phyloP scores from a whole-genome alignment of 805 yeast genomes.

The Priceomyces medius region DNA sequence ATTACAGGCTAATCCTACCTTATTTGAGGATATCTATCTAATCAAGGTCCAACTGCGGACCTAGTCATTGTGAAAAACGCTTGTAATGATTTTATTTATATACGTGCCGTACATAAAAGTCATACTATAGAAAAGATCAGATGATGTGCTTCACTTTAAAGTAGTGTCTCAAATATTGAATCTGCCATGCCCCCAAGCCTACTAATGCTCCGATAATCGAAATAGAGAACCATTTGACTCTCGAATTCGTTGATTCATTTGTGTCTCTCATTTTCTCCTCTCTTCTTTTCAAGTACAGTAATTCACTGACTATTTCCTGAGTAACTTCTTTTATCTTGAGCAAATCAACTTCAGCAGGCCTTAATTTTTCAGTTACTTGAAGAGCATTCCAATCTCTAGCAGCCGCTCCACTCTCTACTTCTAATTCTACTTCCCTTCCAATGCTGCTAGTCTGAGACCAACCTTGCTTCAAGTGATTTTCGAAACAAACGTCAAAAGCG shows the following conservation, averaged over 20 bases:
- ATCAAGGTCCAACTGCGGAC: not conserved
- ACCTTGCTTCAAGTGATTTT: conserved; percentile 49
- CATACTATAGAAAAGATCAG: conserved; percentile 18
- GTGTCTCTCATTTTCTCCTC: conserved; percentile 95
- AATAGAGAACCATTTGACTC: conserved; percentile 86
- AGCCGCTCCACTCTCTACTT: conserved; percentile 91
- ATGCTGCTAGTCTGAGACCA: conserved; percentile 37
- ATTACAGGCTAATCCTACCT: not conserved
- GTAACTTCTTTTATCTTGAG: conserved; percentile 84
- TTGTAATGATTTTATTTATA: not conserved
- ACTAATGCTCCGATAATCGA: conserved; percentile 66
- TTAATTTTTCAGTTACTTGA: conserved; percentile 88
- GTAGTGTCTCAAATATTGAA: conserved; percentile 86
- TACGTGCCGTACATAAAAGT: not conserved
- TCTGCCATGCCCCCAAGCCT: conserved; percentile 88
- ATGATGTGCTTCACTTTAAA: conserved; percentile 84
- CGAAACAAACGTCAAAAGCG: conserved; percentile 90
- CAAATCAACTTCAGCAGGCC: conserved; percentile 88
- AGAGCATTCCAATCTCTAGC: conserved; percentile 98
- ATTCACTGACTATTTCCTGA: conserved; percentile 74
- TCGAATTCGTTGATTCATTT: conserved; percentile 90
- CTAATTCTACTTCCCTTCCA: conserved; percentile 78
- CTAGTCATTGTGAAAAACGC: not conserved
- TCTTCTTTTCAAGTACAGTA: conserved; percentile 80
- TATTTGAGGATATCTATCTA: not conserved